Base-by-base conservation (phyloP, 106 monocot genomes). In the Acorus gramineus region DNA sequence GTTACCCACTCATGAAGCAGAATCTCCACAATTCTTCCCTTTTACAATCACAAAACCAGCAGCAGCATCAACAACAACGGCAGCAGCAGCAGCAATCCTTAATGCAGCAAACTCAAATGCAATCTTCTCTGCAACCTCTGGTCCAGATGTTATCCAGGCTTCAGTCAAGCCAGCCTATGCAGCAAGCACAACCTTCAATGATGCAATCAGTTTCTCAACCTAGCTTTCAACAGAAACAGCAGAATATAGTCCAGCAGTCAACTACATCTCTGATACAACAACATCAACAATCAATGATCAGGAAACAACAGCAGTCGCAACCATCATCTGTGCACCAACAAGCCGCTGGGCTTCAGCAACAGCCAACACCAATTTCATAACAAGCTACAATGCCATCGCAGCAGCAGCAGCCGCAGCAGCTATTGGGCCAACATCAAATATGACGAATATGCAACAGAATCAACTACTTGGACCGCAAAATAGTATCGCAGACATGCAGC, bases 141-240 rank as follows among this genome's bases (percentile, higher is more conserved):
- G 77, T 81, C 80, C 87, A 92, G 71, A 82, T 87, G 68, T 46
- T 79, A 49, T 81, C 81, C 4, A 44, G 63, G 58, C 69, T 76
- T 60, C 82, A 77, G 42, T 60, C 77, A 14, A 78, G 72, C 44
- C 84, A 87, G 62, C 52, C 71, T 12, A 66, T 76, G 53, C 85
- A 73, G 53, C 82, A 85, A 56, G 64, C 80, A 5, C 90, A 86
- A 44, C 57, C 78, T 45, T 14, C 77, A 61, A 71, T 62, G 14
- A 71, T 79, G 47, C 89, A 84, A 61, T 78, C 78, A 3, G 65
- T 69, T 61, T 49, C 60, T 10, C 85, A 79, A 11, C 6, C 77
- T 60, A 53, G 71, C 5, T 45, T 80, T 68, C 80, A 82, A 63
- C 92, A 86, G 68, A 83, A 73, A 70, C 86, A 81, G 46, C 62